These are phyloP conservation scores for Lactarius trivialis DNA, from an alignment of 768 basidiomycete species.

Conservation along the genomic window DNA sequence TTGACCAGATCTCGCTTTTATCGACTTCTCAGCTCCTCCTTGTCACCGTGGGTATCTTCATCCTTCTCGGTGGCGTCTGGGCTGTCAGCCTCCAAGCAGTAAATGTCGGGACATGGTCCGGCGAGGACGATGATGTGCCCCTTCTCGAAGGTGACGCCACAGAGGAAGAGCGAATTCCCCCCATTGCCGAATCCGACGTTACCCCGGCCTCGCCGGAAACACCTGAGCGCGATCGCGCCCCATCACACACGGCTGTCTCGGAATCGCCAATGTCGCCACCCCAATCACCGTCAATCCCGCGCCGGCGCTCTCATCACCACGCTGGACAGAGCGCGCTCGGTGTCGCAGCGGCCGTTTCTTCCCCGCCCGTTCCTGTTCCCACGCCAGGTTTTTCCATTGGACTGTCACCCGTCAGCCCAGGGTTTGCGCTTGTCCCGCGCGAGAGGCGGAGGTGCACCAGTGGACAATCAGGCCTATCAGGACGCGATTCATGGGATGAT, in stretches of 20 bases:
- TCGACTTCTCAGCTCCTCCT: slow-evolving; percentile 61
- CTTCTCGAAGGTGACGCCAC: slow-evolving; percentile 1
- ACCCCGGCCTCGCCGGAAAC: neutral
- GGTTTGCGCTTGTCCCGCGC: slow-evolving; percentile 61
- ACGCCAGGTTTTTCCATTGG: slow-evolving; percentile 64
- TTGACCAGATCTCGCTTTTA: slow-evolving; percentile 74
- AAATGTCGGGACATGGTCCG: slow-evolving; percentile 37
- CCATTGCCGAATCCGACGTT: neutral
- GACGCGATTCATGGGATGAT: slow-evolving; percentile 13
- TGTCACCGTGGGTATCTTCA: slow-evolving; percentile 66
- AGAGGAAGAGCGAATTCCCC: neutral
- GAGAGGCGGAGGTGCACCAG: slow-evolving; percentile 43
- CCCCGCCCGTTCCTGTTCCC: slow-evolving; percentile 19
- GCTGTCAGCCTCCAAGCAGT: slow-evolving; percentile 72
- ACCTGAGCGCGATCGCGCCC: slow-evolving; percentile 8
- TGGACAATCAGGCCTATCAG: slow-evolving; percentile 27
- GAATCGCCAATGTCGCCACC: slow-evolving; percentile 6
- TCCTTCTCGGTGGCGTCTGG: slow-evolving; percentile 86
- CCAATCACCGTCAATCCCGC: slow-evolving; percentile 7
- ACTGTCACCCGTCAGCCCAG: slow-evolving; percentile 66
- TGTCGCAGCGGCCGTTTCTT: slow-evolving; percentile 8
- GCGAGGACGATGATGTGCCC: slow-evolving; percentile 32
- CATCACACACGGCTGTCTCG: neutral
- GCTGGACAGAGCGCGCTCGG: slow-evolving; percentile 13
- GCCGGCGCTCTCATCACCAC: slow-evolving; percentile 11